Evolutionary conservation across 1,284 basidiomycete genomes (phyloP).

Genomic region (Papiliotrema laurentii): DNA sequence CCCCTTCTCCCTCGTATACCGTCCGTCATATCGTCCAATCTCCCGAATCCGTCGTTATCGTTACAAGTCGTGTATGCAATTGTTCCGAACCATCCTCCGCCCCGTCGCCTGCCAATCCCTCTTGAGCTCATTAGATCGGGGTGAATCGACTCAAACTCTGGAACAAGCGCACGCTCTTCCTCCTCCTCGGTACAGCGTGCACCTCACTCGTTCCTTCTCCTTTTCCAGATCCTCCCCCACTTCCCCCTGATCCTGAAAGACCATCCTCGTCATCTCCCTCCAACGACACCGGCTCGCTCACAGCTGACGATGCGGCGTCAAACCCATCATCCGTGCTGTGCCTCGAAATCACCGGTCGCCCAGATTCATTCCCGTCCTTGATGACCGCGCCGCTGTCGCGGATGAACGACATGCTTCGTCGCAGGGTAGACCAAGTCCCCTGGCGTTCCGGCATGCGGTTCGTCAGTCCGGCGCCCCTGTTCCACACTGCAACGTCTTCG

Average conservation of each 20-base stretch:
- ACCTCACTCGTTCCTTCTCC: not conserved
- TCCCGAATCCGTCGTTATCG: not conserved
- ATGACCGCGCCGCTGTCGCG: not conserved
- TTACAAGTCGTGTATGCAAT: not conserved
- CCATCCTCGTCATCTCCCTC: not conserved
- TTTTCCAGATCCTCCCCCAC: not conserved
- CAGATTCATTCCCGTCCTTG: not conserved
- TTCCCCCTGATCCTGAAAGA: no score
- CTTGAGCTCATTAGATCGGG: slow-evolving; percentile 2
- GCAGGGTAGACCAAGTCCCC: not conserved
- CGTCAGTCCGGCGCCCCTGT: not conserved
- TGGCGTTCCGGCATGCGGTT: not conserved
- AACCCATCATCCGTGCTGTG: not conserved
- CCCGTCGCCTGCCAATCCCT: not conserved
- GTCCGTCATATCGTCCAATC: not conserved
- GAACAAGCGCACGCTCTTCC: slow-evolving; percentile 13
- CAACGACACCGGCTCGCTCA: not conserved
- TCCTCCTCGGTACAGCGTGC: slow-evolving; percentile 4
- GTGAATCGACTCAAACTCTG: slow-evolving; percentile 10
- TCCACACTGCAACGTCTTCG: not conserved
- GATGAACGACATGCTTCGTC: slow-evolving; percentile 5
- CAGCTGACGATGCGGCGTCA: not conserved
- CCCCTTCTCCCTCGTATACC: not conserved
- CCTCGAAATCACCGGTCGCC: not conserved
- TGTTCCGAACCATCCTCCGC: not conserved